phyloP scores from a whole-genome alignment of 305 asterid genomes.

The Solanum hybrid region DNA sequence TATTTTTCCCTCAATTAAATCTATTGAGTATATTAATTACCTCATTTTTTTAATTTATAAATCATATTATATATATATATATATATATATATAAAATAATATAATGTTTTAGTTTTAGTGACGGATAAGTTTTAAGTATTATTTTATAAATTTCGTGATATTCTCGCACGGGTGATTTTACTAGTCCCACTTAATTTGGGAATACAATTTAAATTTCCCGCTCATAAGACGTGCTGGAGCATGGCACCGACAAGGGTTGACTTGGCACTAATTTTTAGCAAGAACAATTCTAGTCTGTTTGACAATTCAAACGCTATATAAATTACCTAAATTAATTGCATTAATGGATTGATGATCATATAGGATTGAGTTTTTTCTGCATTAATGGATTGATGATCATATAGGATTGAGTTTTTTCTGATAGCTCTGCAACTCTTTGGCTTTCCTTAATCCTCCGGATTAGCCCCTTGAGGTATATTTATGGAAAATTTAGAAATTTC shows the following conservation, averaged over 20 bases:
- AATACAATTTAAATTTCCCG: not conserved
- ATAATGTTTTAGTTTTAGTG: too few relatives aligned
- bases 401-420: not conserved
- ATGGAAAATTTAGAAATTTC: not conserved
- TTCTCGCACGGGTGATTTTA: too few relatives aligned
- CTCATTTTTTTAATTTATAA: too few relatives aligned
- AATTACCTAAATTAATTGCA: not conserved
- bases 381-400: not conserved
- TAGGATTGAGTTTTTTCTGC: not conserved
- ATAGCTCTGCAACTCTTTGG: not conserved
- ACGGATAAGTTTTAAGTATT: too few relatives aligned
- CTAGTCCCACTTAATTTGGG: not conserved
- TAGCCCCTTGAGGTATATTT: not conserved
- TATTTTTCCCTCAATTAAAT: not conserved
- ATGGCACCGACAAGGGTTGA: not conserved
- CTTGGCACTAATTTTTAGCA: not conserved
- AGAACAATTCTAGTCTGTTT: not conserved
- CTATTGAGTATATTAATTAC: not conserved
- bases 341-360: not conserved
- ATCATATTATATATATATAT: too few relatives aligned
- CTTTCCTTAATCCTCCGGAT: not conserved
- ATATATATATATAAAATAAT: too few relatives aligned
- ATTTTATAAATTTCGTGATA: too few relatives aligned
- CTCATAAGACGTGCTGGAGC: not conserved
- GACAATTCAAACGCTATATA: not conserved